Conservation (phyloP, 805 yeast species). For the Metschnikowia matae region DNA sequence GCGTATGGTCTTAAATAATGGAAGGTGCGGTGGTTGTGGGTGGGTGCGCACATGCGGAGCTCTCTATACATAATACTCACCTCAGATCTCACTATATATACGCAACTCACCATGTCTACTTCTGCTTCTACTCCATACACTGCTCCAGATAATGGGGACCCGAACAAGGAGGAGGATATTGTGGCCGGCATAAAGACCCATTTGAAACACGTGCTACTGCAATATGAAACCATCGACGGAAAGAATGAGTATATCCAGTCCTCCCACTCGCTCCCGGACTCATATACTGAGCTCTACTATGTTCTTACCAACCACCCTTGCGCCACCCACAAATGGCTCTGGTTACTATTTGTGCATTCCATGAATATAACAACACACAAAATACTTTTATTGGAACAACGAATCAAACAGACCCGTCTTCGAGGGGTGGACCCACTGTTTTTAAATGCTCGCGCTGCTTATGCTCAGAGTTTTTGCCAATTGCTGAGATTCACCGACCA, state of each 20-base stretch:
- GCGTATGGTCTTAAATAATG: no score
- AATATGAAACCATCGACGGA: background rate
- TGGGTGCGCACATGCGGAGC: no score
- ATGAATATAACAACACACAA: background rate
- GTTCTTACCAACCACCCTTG: constrained; percentile 8
- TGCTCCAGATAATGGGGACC: background rate
- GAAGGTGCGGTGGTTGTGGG: no score
- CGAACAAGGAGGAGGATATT: background rate
- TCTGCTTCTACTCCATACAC: background rate
- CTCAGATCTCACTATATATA: background rate
- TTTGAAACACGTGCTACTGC: constrained; percentile 4
- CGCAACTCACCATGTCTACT: background rate
- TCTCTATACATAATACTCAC: background rate
- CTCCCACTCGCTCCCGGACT: constrained; percentile 11
- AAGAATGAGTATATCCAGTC: constrained; percentile 4
- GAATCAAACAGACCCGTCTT: background rate
- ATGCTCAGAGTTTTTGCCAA: constrained; percentile 1
- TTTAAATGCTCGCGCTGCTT: constrained; percentile 1
- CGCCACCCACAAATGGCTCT: constrained; percentile 8
- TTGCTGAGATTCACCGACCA: background rate
- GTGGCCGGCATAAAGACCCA: background rate
- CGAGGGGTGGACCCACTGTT: constrained; percentile 2
- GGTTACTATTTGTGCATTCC: constrained; percentile 7
- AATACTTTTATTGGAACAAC: background rate
- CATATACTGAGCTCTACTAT: constrained; percentile 9